phyloP scores from a whole-genome alignment of 768 basidiomycete species.

The Lentinus tigrinus region DNA sequence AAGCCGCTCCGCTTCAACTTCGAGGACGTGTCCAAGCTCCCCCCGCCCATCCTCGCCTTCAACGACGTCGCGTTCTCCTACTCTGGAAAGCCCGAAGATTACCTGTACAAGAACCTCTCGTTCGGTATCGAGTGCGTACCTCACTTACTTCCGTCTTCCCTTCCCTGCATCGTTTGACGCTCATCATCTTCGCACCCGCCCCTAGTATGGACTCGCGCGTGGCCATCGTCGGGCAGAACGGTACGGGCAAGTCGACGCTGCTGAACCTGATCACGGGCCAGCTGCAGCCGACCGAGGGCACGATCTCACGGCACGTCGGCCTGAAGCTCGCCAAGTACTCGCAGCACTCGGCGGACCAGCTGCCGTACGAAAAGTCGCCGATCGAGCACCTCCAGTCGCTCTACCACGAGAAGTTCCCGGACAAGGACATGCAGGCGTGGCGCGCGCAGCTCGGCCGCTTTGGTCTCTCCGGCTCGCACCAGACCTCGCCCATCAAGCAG shows the following conservation, averaged over 20 bases:
- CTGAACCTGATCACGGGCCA: conserved; percentile 85
- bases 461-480: conserved; percentile 91
- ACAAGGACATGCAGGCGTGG: conserved; percentile 94
- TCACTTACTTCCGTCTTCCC: not conserved
- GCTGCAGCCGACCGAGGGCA: conserved; percentile 81
- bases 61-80: conserved; percentile 94
- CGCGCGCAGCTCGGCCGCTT: conserved; percentile 93
- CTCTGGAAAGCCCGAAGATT: conserved; percentile 85
- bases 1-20: conserved; percentile 90
- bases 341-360: conserved; percentile 97
- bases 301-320: conserved; percentile 81
- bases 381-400: conserved; percentile 90
- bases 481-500: conserved; percentile 90
- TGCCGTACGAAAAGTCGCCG: conserved; percentile 88
- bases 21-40: conserved; percentile 89
- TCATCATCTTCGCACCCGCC: not conserved
- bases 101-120: conserved; percentile 84
- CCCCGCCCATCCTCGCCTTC: conserved; percentile 97
- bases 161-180: not conserved
- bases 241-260: conserved; percentile 91
- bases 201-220: conserved; percentile 89
- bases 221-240: conserved; percentile 95
- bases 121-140: conserved; percentile 91
- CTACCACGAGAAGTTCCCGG: conserved; percentile 84
- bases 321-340: conserved; percentile 98